Base-by-base conservation (phyloP, 345 rosid species). In the Gossypium mustelinum region DNA sequence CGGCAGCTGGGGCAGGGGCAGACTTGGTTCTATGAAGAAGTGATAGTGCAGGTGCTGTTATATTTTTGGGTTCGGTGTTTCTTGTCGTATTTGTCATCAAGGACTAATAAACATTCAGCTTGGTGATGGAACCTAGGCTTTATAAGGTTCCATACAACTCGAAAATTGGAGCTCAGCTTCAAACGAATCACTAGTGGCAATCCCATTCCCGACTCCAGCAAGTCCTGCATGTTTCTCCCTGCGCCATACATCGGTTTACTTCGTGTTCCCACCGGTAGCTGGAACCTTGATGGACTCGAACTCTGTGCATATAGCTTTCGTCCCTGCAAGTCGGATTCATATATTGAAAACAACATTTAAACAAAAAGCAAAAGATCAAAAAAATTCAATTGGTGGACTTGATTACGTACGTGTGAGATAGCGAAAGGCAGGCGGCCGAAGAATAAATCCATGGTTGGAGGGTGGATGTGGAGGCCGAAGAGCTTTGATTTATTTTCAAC, bases 231-330 rank as follows among this genome's bases (percentile, higher is more conserved):
- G 76, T 72, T 89, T 68, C 89, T 79, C 61, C 98, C 98, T 0
- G 97, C 98, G 7, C 94, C 97, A 65, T 94, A 94, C 94, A 94
- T 84, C 0, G 94, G 88, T 50, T 78, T 87, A 79, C 85, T 90
- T 82, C 66, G 83, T 18, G 91, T 86, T 62, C 91, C 97, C 34
- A 88, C 82, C 39, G 70, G 70, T 51, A 94, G 57, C 47, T 66
- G 3, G 77, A 88, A 90, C 68, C 25, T 17, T 47, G 87, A 83
- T 20, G 83, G 70, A 51, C 82, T 77, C 16, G 82, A 73, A 56
- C 85, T 86, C 54, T 78, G 81, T 0, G 87, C 94, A 55, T 89
- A 86, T 9, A 92, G 45, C 70, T 87, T 84, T 48, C 86, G 77
- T 22, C 88, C 94, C 90, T 90, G 73, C 48, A 56, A 17, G 25